phyloP scores from a whole-genome alignment of 208 protist genomes.

The Leishmania turanica region DNA sequence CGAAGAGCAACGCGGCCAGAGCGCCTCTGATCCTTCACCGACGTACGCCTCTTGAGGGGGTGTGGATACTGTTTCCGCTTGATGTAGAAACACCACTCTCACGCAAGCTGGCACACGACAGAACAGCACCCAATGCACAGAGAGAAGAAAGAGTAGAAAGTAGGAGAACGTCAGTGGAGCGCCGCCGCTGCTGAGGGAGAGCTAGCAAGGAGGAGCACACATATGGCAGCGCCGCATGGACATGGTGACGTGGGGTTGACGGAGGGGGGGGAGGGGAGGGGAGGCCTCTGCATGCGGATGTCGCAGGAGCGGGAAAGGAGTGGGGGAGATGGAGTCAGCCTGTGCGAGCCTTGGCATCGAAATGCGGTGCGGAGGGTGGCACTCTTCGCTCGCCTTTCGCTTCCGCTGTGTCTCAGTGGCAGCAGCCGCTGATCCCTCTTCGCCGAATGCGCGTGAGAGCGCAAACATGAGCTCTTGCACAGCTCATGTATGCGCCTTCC shows the following conservation, averaged over 20 bases:
- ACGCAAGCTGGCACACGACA: background rate
- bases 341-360: background rate
- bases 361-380: background rate
- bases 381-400: background rate
- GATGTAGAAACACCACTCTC: background rate
- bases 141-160: background rate
- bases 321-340: slow-evolving; percentile 13
- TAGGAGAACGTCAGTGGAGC: background rate
- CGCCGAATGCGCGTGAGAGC: background rate
- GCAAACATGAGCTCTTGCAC: background rate
- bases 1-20: background rate
- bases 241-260: background rate
- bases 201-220: background rate
- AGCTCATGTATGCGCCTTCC: background rate
- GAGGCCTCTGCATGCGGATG: slow-evolving; percentile 1
- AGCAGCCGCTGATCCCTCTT: background rate
- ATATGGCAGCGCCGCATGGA: background rate
- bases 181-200: background rate
- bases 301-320: background rate
- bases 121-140: too few relatives aligned
- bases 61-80: background rate
- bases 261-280: background rate
- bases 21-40: background rate
- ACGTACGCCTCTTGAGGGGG: background rate
- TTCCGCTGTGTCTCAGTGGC: background rate